Evolutionary conservation across 2,329 filamentous ascomycete genomes (phyloP).

Genomic region (Botrytis deweyae): DNA sequence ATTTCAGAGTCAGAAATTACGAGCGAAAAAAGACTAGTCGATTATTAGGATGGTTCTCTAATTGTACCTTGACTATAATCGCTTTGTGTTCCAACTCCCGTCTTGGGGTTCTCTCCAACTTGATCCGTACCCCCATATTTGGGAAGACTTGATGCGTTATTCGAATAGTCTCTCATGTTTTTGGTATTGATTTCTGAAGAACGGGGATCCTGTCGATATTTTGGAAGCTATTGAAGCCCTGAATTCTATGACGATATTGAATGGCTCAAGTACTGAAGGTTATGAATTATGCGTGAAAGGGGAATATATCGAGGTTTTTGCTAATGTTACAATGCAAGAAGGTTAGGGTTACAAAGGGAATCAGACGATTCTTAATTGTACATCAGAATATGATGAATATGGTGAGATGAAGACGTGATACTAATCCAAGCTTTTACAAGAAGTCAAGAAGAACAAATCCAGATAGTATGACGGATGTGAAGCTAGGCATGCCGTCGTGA

Average conservation of each 20-base stretch:
- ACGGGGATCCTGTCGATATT: background rate
- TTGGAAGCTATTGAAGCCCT: background rate
- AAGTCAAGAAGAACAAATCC: background rate
- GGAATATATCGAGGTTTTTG: background rate
- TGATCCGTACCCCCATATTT: conserved; percentile 8
- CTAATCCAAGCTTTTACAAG: background rate
- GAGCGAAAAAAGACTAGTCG: no score
- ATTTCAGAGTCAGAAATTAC: background rate
- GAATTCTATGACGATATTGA: background rate
- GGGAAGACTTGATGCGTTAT: background rate
- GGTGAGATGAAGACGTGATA: conserved; percentile 14
- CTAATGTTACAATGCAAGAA: background rate
- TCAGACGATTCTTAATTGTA: background rate
- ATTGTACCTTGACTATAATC: conserved; percentile 12
- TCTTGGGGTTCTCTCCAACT: background rate
- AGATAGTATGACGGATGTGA: background rate
- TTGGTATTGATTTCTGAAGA: background rate
- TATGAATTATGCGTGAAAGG: background rate
- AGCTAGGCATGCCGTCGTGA: background rate
- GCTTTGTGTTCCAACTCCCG: conserved; percentile 13
- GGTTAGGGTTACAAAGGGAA: background rate
- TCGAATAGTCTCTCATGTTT: conserved; percentile 3
- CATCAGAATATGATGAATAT: background rate
- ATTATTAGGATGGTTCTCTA: background rate
- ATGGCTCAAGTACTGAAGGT: background rate